Evolutionary conservation across 805 yeast species (phyloP).

Genomic region (Geotrichum ghanense): DNA sequence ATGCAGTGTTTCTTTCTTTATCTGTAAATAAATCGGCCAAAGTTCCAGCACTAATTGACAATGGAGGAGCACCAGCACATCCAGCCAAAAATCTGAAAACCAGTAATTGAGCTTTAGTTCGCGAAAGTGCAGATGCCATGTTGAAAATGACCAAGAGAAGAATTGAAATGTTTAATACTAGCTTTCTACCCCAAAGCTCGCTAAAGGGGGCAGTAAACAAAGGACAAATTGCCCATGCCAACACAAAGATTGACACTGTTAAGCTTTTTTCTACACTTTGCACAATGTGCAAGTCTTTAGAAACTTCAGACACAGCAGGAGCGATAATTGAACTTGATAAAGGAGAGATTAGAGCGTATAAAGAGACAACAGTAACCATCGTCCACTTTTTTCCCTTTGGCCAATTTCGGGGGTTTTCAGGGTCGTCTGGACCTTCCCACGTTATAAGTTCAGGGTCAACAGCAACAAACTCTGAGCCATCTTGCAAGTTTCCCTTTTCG

Average conservation of each 20-base stretch:
- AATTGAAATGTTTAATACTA: constrained; percentile 45
- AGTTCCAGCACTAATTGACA: constrained; percentile 80
- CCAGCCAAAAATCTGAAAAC: constrained; percentile 69
- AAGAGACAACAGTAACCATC: constrained; percentile 36
- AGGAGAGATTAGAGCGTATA: constrained; percentile 49
- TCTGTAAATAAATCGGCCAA: constrained; percentile 67
- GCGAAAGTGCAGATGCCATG: constrained; percentile 36
- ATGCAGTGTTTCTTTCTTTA: constrained; percentile 53
- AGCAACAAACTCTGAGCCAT: constrained; percentile 27
- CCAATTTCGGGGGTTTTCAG: constrained; percentile 59
- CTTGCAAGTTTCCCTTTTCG: background rate
- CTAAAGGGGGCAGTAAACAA: constrained; percentile 60
- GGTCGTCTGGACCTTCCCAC: constrained; percentile 56
- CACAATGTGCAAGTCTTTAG: constrained; percentile 33
- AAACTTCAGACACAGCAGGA: constrained; percentile 44
- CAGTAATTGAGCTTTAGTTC: constrained; percentile 24
- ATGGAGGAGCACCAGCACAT: constrained; percentile 66
- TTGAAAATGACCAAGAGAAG: constrained; percentile 36
- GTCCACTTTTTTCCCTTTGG: constrained; percentile 29
- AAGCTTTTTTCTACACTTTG: constrained; percentile 35
- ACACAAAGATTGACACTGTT: constrained; percentile 41
- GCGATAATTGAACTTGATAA: constrained; percentile 52
- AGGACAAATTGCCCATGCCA: constrained; percentile 57
- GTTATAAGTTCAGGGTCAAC: constrained; percentile 57
- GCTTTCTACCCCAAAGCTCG: constrained; percentile 57